Evolutionary conservation across 345 rosid genomes (phyloP), one percentile per base, ranked within the genome.

Genomic region (Brassica rapa): DNA sequence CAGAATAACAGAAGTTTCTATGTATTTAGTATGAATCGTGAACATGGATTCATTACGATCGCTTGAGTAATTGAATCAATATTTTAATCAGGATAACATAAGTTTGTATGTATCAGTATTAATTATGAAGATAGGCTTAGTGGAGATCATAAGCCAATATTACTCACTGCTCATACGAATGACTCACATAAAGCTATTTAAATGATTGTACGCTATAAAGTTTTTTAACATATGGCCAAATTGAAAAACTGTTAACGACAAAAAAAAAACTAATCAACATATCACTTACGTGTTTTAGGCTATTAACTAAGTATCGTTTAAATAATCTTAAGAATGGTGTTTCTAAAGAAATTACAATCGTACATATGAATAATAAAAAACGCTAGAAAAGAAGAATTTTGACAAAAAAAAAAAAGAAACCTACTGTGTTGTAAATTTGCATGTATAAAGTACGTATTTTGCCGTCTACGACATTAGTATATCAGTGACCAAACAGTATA

Each of bases 11-110:
- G 0, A 69, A 14, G 5, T 32, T 68, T 43, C 37, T 46, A 46
- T 70, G 30, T 46, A 62, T 35, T 70, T 30, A 69, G 15, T 21
- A 23, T 60, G 14, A 69, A 69, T 60, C 63, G 61, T 61, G 25
- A 39, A 60, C 62, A 8, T 3, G 51, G 62, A 1, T 15, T 55
- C 14, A 51, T 51, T 51, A 51, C 8, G 8, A 51, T 51, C 21
- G 46, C 19, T 49, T 16, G 16, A 2, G 2, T 39, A 39, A 39
- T 8, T 51, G 21, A 51, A 51, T 51, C 19, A 5, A n/a, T n/a
- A 51, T 4, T 51, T 4, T 51, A 51, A 19, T 51, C 56, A n/a
- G 21, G 16, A 51, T 51, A n/a, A 51, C 21, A n/a, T 11, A 57
- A 57, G 10, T 16, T 53, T 53, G 59, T 53, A 15, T 53, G 59